Evolutionary conservation across 1,284 basidiomycete species (phyloP).

Genomic region (Ceratobasidium sp.): DNA sequence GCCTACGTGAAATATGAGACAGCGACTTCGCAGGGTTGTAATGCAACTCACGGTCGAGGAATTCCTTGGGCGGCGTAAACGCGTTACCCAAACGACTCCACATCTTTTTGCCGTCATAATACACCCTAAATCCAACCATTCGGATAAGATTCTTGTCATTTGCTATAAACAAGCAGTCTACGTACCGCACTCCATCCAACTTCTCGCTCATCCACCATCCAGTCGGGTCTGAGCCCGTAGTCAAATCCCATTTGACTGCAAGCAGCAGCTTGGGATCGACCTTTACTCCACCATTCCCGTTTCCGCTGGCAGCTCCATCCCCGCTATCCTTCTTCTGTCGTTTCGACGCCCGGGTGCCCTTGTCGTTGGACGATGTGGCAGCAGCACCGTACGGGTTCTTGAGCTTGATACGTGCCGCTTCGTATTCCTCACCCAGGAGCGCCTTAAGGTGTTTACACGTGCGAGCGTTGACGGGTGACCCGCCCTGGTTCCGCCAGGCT

Average conservation of each 20-base stretch:
- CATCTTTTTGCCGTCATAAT: constrained; percentile 70
- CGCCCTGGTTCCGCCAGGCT: constrained; percentile 63
- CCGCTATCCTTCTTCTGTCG: constrained; percentile 44
- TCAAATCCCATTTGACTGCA: constrained; percentile 71
- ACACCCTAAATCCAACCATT: constrained; percentile 59
- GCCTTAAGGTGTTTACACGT: constrained; percentile 72
- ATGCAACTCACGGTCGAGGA: constrained; percentile 65
- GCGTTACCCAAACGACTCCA: constrained; percentile 71
- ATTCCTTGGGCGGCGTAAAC: constrained; percentile 71
- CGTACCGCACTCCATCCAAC: constrained; percentile 69
- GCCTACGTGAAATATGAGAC: constrained; percentile 56
- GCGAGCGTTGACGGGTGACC: constrained; percentile 66
- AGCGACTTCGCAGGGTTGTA: background rate
- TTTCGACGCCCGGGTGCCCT: constrained; percentile 47
- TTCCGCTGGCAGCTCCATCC: constrained; percentile 34
- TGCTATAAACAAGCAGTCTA: background rate
- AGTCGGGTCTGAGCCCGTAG: constrained; percentile 67
- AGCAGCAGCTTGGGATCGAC: constrained; percentile 64
- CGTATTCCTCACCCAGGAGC: constrained; percentile 70
- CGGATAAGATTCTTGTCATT: background rate
- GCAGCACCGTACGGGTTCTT: constrained; percentile 62
- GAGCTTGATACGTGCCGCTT: constrained; percentile 62
- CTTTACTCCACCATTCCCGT: constrained; percentile 51
- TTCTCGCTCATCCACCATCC: constrained; percentile 79
- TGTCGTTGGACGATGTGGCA: constrained; percentile 51